These are phyloP conservation scores for Euclidium syriacum DNA, from an alignment of 345 rosid species.

Conservation along the genomic window DNA sequence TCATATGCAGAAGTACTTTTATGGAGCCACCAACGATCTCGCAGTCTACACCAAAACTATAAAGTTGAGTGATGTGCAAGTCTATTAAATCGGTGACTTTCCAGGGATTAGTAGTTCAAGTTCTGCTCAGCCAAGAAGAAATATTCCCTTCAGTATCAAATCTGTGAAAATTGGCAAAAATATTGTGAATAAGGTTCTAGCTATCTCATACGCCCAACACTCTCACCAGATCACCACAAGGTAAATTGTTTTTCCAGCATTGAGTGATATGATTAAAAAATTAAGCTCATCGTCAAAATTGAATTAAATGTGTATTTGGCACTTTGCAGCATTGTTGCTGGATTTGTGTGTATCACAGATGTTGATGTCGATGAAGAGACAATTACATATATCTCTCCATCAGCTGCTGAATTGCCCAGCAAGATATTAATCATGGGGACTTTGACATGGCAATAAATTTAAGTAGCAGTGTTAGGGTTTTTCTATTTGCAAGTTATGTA, in stretches of 20 bases:
- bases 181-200: slow-evolving; percentile 5
- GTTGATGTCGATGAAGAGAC: not conserved
- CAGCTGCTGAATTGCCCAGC: not conserved
- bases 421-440: slow-evolving; percentile 11
- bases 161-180: not conserved
- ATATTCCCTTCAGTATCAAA: not conserved
- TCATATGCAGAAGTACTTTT: slow-evolving; percentile 1
- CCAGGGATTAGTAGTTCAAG: not conserved
- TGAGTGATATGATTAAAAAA: not conserved
- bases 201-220: slow-evolving; percentile 5
- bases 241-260: not conserved
- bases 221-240: not conserved
- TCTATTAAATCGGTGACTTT: not conserved
- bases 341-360: slow-evolving; percentile 7
- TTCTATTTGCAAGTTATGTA: not conserved
- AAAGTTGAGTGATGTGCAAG: slow-evolving; percentile 12
- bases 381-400: slow-evolving; percentile 20
- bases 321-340: slow-evolving; percentile 25
- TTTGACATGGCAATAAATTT: slow-evolving; percentile 7
- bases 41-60: slow-evolving; percentile 1
- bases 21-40: slow-evolving; percentile 12
- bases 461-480: not conserved
- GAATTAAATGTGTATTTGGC: not conserved
- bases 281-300: not conserved
- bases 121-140: not conserved